These are phyloP conservation scores for Aphanomyces invadans DNA, from an alignment of 352 stramenopile genomes.

Conservation along the genomic window DNA sequence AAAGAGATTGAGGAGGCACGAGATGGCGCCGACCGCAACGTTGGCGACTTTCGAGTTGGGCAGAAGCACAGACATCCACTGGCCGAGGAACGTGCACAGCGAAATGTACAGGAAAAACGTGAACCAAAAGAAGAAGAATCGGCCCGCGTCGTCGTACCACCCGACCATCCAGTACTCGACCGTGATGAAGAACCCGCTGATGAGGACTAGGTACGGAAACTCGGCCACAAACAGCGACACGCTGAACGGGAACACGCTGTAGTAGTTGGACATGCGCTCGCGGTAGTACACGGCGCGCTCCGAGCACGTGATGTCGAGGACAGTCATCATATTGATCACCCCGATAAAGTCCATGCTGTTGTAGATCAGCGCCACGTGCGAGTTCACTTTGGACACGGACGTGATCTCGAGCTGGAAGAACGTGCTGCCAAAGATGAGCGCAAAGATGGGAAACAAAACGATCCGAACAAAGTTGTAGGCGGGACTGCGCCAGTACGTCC, in stretches of 20 bases:
- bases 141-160: constrained; percentile 28
- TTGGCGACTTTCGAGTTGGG: constrained; percentile 73
- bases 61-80: constrained; percentile 69
- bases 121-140: constrained; percentile 48
- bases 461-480: constrained; percentile 24
- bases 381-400: constrained; percentile 18
- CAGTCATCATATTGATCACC: constrained; percentile 26
- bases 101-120: constrained; percentile 58
- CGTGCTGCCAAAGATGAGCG: constrained; percentile 24
- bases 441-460: constrained; percentile 18
- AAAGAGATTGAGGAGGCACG: constrained; percentile 60
- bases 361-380: constrained; percentile 21
- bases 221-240: constrained; percentile 56
- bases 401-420: constrained; percentile 17
- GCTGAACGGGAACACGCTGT: constrained; percentile 53
- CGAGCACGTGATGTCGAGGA: constrained; percentile 25
- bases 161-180: constrained; percentile 65
- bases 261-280: constrained; percentile 49
- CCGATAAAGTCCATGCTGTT: constrained; percentile 27
- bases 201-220: constrained; percentile 49
- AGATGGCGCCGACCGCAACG: constrained; percentile 57
- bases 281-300: constrained; percentile 26
- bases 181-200: constrained; percentile 39
- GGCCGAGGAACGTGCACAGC: constrained; percentile 51
- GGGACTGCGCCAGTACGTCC: constrained; percentile 21